phyloP scores from a whole-genome alignment of 192 early-diverging fungal genomes.

The Podila minutissima region DNA sequence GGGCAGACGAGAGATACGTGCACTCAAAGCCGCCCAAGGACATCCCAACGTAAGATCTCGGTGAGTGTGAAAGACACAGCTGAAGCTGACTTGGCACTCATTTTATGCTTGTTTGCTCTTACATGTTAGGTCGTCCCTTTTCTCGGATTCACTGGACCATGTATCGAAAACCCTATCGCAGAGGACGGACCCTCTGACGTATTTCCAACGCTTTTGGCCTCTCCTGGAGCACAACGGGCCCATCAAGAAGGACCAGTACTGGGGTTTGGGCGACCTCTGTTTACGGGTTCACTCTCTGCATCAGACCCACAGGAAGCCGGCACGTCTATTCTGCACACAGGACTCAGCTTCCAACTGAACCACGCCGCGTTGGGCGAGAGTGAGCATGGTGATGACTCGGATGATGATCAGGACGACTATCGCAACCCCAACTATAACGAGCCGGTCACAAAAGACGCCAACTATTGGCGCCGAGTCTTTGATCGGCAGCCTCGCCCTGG shows the following conservation, averaged over 20 bases:
- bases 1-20: conserved; percentile 33
- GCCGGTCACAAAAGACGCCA: background rate
- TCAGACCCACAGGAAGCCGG: too few species aligned
- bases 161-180: conserved; percentile 9
- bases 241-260: too few species aligned
- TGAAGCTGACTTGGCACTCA: too few species aligned
- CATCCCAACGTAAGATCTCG: conserved; percentile 28
- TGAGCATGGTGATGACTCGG: background rate
- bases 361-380: too few species aligned
- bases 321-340: too few species aligned
- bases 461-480: conserved; percentile 17
- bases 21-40: conserved; percentile 35
- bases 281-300: too few species aligned
- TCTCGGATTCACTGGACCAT: conserved; percentile 27
- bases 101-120: background rate
- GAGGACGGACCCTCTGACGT: background rate
- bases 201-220: too few species aligned
- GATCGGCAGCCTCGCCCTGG: conserved; percentile 26
- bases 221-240: too few species aligned
- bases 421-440: background rate
- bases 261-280: too few species aligned
- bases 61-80: too few species aligned
- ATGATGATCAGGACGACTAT: background rate
- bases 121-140: conserved; percentile 23
- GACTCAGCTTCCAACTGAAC: too few species aligned